Conservation (phyloP, 768 basidiomycete genomes). For the Lyophyllum shimeji region DNA sequence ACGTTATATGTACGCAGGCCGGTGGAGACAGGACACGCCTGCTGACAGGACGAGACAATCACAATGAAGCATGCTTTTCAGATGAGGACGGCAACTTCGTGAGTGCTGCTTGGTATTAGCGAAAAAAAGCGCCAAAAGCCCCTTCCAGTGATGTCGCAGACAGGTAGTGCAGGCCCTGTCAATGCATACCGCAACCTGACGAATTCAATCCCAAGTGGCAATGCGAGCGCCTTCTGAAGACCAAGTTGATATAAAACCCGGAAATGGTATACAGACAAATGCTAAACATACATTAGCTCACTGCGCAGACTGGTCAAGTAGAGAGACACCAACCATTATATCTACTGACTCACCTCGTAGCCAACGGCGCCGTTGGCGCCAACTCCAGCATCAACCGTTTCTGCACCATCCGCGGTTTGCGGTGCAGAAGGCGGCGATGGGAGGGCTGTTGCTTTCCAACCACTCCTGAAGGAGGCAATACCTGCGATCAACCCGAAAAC, state of each 20-base stretch:
- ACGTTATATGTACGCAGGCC: slow-evolving; percentile 51
- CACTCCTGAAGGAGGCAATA: slow-evolving; percentile 61
- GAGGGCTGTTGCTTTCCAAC: slow-evolving; percentile 70
- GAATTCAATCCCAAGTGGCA: no score
- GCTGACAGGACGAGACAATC: no score
- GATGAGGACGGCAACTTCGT: no score
- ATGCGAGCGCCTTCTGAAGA: no score
- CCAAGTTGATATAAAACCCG: no score
- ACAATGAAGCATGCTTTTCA: no score
- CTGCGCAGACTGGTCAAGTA: neutral
- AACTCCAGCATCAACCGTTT: slow-evolving; percentile 5
- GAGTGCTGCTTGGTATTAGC: no score
- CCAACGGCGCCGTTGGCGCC: slow-evolving; percentile 19
- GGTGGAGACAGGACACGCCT: slow-evolving; percentile 46
- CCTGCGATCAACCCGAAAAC: slow-evolving; percentile 48
- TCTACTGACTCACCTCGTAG: slow-evolving; percentile 24
- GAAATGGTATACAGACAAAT: neutral
- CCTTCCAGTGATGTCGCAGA: no score
- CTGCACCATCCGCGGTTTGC: slow-evolving; percentile 20
- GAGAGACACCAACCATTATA: neutral
- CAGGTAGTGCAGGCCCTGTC: no score
- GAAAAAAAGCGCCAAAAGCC: no score
- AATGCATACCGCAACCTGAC: no score
- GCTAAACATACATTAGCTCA: no score
- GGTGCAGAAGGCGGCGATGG: slow-evolving; percentile 26